Base-by-base conservation (phyloP, 1,139 yeast genomes). In the Yamadazyma siamensis region DNA sequence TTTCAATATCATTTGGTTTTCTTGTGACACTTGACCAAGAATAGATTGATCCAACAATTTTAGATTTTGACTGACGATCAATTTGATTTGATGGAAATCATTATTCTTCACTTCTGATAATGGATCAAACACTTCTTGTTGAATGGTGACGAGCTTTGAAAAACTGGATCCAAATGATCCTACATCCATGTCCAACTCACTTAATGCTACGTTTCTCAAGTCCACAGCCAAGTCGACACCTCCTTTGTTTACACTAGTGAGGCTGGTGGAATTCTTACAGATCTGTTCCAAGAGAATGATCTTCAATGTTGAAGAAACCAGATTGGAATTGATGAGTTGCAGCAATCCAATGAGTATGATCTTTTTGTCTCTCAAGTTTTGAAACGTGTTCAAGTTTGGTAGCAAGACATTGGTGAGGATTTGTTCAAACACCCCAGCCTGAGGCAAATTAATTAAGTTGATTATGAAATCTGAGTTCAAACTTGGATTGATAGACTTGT, bases 121-220 rank as follows among this genome's bases (percentile, higher is more conserved):
- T 2, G 96, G 95, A 54, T 91, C 96, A 43, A 75, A 71, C 5
- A 79, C 68, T 40, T 71, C 73, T 12, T 61, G 58, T 23, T 75
- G 67, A 27, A 89, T 79, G 2, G 86, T 73, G 3, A 74, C 75
- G 37, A 91, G 65, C 49, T 75, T 80, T 28, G 94, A 84, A 56
- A 77, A 91, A 30, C 80, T 77, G 0, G 96, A 81, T 2, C 97
- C 97, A 59, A 88, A 91, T 1, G 94, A 68, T 16, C 75, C 54
- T 25, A 80, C 79, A 26, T 80, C 86, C 26, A 72, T 56, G 38
- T 80, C 88, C 23, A 76, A 53, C 33, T 78, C 86, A 33, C 71
- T 71, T 25, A 49, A 58, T 35, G 53, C 62, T 40, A 39, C 22
- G 21, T 31, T 30, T 21, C 23, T 25, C 15, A 27, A 25, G 13